Percentiles rank a stretch among this genome's conserved stretches.
Evolutionary conservation across 2,329 filamentous ascomycete species (phyloP).

Genomic region (Xylariaceae sp.): DNA sequence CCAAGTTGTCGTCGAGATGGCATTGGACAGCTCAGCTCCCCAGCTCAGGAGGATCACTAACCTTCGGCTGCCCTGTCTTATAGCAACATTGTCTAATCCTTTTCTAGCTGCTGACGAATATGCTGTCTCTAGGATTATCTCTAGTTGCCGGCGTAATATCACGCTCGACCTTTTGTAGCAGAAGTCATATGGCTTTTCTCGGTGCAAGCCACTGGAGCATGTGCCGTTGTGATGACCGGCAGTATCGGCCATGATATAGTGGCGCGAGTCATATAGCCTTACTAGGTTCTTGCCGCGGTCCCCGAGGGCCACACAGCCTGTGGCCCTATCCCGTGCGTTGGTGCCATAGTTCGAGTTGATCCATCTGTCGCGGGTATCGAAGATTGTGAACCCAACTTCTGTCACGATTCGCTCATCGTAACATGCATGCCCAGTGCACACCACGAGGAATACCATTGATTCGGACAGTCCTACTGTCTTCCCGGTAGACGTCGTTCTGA

Average conservation of each 20-base stretch:
- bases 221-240: slow-evolving; percentile 15
- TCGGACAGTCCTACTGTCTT: neutral
- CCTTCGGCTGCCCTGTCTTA: slow-evolving; percentile 1
- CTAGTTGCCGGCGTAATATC: neutral
- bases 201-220: slow-evolving; percentile 4
- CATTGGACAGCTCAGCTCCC: slow-evolving; percentile 8
- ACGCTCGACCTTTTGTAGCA: slow-evolving; percentile 11
- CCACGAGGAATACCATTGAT: slow-evolving; percentile 16
- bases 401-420: slow-evolving; percentile 5
- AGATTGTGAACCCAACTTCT: slow-evolving; percentile 17
- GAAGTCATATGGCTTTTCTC: slow-evolving; percentile 18
- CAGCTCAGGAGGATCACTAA: slow-evolving; percentile 11
- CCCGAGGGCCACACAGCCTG: slow-evolving; percentile 8
- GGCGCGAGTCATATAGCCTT: neutral
- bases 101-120: slow-evolving; percentile 3
- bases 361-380: slow-evolving; percentile 11
- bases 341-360: neutral
- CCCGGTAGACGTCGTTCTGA: neutral
- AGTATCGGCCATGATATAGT: slow-evolving; percentile 18
- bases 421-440: slow-evolving; percentile 11
- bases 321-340: neutral
- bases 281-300: slow-evolving; percentile 15
- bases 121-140: neutral
- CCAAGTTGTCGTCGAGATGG: slow-evolving; percentile 8
- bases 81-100: neutral